Conservation (phyloP, 2,329 filamentous ascomycete species). For the Aspergillus sp. region DNA sequence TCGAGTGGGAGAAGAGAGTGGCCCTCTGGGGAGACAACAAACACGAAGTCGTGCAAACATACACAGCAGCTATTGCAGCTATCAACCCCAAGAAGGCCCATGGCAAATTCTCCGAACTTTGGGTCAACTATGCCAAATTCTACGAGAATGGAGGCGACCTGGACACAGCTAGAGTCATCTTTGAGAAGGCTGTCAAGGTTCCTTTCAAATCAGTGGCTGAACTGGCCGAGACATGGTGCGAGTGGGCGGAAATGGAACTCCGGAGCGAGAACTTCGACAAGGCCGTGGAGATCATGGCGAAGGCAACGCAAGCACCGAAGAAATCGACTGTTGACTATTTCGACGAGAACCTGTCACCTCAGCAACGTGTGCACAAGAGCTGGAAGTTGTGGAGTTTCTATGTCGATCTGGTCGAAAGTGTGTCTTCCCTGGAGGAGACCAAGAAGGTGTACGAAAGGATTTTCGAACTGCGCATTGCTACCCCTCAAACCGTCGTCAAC, state of each 20-base stretch:
- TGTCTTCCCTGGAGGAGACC: constrained; percentile 86
- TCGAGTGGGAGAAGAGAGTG: constrained; percentile 97
- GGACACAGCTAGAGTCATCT: constrained; percentile 81
- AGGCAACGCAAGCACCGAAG: constrained; percentile 95
- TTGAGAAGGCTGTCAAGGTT: constrained; percentile 97
- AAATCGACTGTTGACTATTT: constrained; percentile 99
- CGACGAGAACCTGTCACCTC: constrained; percentile 87
- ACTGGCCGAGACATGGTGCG: constrained; percentile 96
- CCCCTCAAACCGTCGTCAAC: constrained; percentile 97
- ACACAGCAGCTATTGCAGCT: constrained; percentile 88
- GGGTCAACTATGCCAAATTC: constrained; percentile 96
- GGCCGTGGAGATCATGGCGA: constrained; percentile 93
- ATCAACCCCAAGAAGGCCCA: constrained; percentile 93
- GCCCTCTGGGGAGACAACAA: constrained; percentile 94
- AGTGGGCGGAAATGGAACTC: constrained; percentile 98
- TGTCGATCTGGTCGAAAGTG: constrained; percentile 94
- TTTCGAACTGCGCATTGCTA: constrained; percentile 96
- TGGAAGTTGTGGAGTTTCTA: constrained; percentile 99
- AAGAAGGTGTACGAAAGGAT: constrained; percentile 95
- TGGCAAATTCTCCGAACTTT: constrained; percentile 90
- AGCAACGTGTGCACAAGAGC: constrained; percentile 96
- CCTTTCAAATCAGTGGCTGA: constrained; percentile 98
- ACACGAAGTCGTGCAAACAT: constrained; percentile 86
- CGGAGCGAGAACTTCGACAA: constrained; percentile 94
- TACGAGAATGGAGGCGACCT: constrained; percentile 88